A percentile compares a stretch with the other conserved stretches of the same genome.
Evolutionary conservation across 768 basidiomycete species (phyloP).

Genomic region (Rhodocollybia butyracea): DNA sequence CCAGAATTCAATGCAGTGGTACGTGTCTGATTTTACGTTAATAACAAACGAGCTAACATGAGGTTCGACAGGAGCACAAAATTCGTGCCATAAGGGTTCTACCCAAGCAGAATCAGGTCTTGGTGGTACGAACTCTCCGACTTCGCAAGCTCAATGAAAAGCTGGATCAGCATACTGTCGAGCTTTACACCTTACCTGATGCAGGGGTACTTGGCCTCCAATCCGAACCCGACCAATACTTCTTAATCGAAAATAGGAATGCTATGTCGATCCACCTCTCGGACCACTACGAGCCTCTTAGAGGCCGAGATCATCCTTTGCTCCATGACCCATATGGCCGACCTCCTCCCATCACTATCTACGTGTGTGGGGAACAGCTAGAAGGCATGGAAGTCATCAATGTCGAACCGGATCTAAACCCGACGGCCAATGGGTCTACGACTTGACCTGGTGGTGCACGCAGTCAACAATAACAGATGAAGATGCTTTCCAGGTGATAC

Average conservation of each 20-base stretch:
- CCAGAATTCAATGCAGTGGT: constrained; percentile 16
- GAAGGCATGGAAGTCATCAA: constrained; percentile 31
- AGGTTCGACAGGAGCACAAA: constrained; percentile 34
- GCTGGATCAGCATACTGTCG: constrained; percentile 7
- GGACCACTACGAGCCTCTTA: constrained; percentile 32
- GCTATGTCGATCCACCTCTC: constrained; percentile 31
- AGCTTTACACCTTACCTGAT: constrained; percentile 7
- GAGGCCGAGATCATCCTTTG: constrained; percentile 25
- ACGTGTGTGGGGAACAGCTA: constrained; percentile 22
- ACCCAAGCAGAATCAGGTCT: constrained; percentile 47
- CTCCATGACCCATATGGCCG: constrained; percentile 22
- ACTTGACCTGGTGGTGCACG: constrained; percentile 20
- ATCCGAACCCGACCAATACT: constrained; percentile 11
- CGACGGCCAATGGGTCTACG: constrained; percentile 15
- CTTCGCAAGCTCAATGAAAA: constrained; percentile 6
- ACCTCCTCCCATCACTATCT: constrained; percentile 39
- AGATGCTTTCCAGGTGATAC: constrained; percentile 30
- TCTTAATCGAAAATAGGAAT: constrained; percentile 18
- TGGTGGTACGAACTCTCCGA: constrained; percentile 45
- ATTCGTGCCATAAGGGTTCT: constrained; percentile 52
- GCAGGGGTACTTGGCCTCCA: constrained; percentile 9
- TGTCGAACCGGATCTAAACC: constrained; percentile 24
- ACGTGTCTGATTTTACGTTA: not conserved
- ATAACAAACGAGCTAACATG: not conserved
- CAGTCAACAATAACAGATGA: constrained; percentile 25